phyloP scores from a whole-genome alignment of 176 grass and related monocot species.

The Juncus inflexus region DNA sequence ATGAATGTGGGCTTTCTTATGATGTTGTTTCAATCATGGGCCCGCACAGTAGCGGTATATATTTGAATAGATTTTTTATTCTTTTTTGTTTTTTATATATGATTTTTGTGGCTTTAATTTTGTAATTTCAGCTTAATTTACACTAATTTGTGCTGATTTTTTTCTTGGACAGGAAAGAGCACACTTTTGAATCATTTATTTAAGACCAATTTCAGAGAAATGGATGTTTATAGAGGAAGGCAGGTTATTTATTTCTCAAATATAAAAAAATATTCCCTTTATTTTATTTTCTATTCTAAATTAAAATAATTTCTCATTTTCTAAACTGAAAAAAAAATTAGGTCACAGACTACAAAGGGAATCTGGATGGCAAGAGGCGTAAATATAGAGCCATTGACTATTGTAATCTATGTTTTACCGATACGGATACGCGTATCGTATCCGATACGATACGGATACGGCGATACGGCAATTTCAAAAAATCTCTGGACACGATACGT shows the following conservation, averaged over 20 bases:
- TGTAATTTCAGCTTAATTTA: neutral
- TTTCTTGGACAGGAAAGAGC: slow-evolving; percentile 70
- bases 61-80: neutral
- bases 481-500: no score
- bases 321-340: slow-evolving; percentile 31
- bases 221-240: slow-evolving; percentile 98
- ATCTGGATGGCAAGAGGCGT: slow-evolving; percentile 75
- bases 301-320: slow-evolving; percentile 1
- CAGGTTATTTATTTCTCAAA: slow-evolving; percentile 34
- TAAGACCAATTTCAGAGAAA: slow-evolving; percentile 86
- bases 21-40: slow-evolving; percentile 99
- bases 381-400: slow-evolving; percentile 84
- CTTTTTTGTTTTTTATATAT: slow-evolving; percentile 15
- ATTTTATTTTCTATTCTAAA: slow-evolving; percentile 9
- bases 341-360: slow-evolving; percentile 98
- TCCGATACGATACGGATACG: no score
- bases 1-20: slow-evolving; percentile 88
- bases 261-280: slow-evolving; percentile 14
- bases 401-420: no score
- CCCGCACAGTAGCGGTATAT: slow-evolving; percentile 95
- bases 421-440: no score
- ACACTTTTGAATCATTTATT: slow-evolving; percentile 98
- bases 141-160: neutral
- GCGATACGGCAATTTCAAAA: no score
- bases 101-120: neutral